Evolutionary conservation across 805 yeast genomes (phyloP).

Genomic region (Yarrowia sp.): DNA sequence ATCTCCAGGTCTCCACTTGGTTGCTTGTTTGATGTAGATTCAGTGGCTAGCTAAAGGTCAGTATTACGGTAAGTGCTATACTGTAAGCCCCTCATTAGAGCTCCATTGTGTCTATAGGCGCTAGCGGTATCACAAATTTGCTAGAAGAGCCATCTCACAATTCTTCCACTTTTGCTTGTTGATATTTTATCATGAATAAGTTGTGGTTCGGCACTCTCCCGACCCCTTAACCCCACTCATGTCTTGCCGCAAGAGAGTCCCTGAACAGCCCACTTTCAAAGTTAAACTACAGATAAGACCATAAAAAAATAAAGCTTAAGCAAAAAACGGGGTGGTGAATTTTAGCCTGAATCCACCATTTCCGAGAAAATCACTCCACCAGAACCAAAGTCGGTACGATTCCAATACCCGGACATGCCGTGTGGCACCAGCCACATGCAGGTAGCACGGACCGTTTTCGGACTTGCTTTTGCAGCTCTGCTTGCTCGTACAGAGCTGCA

Average conservation of each 20-base stretch:
- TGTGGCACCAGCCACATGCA: not conserved
- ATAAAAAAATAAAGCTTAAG: not conserved
- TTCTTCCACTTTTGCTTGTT: too few species aligned
- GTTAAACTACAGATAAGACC: constrained; percentile 9
- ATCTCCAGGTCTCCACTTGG: too few species aligned
- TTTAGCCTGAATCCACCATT: not conserved
- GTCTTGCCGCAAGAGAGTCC: not conserved
- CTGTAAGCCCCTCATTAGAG: too few species aligned
- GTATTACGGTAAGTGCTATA: too few species aligned
- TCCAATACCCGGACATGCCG: not conserved
- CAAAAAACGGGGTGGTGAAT: not conserved
- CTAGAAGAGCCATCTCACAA: too few species aligned
- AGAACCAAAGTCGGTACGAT: not conserved
- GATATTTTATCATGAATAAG: too few species aligned
- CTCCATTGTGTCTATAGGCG: too few species aligned
- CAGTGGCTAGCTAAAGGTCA: too few species aligned
- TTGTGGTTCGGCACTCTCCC: too few species aligned
- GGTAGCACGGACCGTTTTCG: not conserved
- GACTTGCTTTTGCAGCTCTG: not conserved
- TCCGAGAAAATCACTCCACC: not conserved
- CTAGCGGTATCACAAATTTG: too few species aligned
- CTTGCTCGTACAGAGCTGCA: not conserved
- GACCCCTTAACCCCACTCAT: too few species aligned
- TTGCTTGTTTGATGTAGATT: too few species aligned
- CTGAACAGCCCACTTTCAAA: constrained; percentile 9